phyloP scores from a whole-genome alignment of 2,329 filamentous ascomycete species.

The Pseudogymnoascus sp. region DNA sequence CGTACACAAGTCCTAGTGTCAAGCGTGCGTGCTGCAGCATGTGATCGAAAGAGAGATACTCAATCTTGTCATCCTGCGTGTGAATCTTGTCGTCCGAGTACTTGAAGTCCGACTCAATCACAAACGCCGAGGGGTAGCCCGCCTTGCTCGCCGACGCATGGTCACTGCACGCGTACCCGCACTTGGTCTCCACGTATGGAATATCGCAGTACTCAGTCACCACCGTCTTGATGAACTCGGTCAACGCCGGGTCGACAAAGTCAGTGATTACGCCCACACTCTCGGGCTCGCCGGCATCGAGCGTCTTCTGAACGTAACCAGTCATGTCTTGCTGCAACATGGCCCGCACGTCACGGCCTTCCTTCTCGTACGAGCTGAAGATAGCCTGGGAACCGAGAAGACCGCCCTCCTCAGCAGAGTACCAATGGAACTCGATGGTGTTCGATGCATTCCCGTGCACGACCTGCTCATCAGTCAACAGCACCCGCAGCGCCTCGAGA shows the following conservation, averaged over 20 bases:
- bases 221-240: constrained; percentile 82
- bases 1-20: constrained; percentile 75
- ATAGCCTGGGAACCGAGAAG: constrained; percentile 83
- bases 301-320: constrained; percentile 73
- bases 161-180: constrained; percentile 76
- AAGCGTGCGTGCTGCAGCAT: constrained; percentile 86
- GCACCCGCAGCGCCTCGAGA: constrained; percentile 76
- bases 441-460: constrained; percentile 65
- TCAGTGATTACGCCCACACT: constrained; percentile 89
- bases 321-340: constrained; percentile 99
- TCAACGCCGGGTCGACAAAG: constrained; percentile 75
- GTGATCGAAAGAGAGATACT: constrained; percentile 73
- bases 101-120: constrained; percentile 66
- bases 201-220: constrained; percentile 84
- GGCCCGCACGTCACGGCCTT: constrained; percentile 70
- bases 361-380: constrained; percentile 70
- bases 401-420: constrained; percentile 82
- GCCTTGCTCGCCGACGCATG: constrained; percentile 67
- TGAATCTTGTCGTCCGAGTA: constrained; percentile 62
- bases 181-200: constrained; percentile 78
- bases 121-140: constrained; percentile 67
- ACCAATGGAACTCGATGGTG: constrained; percentile 96
- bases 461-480: constrained; percentile 66
- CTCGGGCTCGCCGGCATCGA: constrained; percentile 75
- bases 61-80: constrained; percentile 59